Evolutionary conservation across 140 eudicot genomes (phyloP), one percentile per base, ranked within the genome.

Genomic region (Oenanthe javanica): DNA sequence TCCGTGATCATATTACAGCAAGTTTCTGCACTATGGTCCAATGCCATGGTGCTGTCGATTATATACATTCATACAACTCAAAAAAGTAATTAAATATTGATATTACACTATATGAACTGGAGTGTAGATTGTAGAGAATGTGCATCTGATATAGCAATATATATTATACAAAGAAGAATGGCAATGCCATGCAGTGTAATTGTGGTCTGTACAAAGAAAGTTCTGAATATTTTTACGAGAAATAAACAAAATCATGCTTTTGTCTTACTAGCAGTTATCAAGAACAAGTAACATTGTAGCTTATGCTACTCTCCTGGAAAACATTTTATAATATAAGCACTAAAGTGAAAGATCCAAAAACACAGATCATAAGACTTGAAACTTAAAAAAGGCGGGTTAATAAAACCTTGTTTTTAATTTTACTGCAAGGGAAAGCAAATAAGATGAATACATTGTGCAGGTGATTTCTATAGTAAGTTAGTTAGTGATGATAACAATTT

Each of bases 261-360:
- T 66, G 72, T 66, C 72, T 66, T 66, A 66, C 72, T 66, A 61
- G 69, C 38, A 59, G 31, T 59, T 21, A 59, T 59, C 13, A 61
- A 61, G 69, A n/a, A 9, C 0, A n/a, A 9, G 69, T 23, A 61
- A 3, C 38, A 61, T 61, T 61, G 38, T 23, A 61, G 69, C 67
- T 59, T 21, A 36, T 59, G 67, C 31, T 59, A 21, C 31, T 59
- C 67, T 59, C n/a, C 4, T n/a, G n/a, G 21, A 51, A 51, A 51
- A 14, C 4, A 51, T 51, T 51, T 21, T 57, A 19, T 57, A 6
- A 57, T 57, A 57, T 19, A 7, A 21, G 27, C 4, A 57, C 10
- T 57, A 4, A 0, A 59, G 67, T 66, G 19, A 66, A 25, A 27
- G 40, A 66, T 27, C 50, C 36, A 45, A 43, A 43, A 19, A 72